Base-by-base conservation (phyloP, 2,329 filamentous ascomycete genomes). In the Alternaria arbusti region DNA sequence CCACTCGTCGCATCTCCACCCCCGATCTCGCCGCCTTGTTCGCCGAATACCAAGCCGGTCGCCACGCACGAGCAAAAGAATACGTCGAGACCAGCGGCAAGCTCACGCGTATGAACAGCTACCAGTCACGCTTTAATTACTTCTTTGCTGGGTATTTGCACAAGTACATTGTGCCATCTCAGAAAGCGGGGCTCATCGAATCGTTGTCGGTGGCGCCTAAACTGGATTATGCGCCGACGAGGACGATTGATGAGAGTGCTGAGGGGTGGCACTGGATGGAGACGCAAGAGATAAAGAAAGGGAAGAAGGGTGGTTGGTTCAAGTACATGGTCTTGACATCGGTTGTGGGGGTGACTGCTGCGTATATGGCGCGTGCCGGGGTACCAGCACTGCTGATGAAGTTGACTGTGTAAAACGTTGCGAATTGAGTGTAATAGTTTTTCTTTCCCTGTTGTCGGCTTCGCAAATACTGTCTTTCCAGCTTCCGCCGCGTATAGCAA, bases 201-300 rank as follows among this genome's bases (percentile, higher is more conserved):
- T 54, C 44, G 4, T 50, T 65, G n/a, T 56, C 54, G 5, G 50
- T 54, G 32, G 57, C 57, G 4, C 64, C 69, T 1, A 69, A 71
- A 54, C 20, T 71, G 51, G 57, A 62, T 5, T 69, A 70, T 51
- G 66, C 45, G 40, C 57, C 62, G 15, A 61, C 64, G 10, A 54
- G 54, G 20, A 67, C 61, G 8, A 70, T 71, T 47, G 63, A 70
- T 22, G 66, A 69, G 45, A 49, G 59, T 32, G 54, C 58, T 1
- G 58, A 61, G 20, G 64, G 66, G 0, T 69, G 65, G 61, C 49
- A 63, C 36, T 25, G 61, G 46, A 26, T 46, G 11, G 20, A 61
- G 17, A 45, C 57, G 23, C 22, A 49, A 10, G 20, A 59, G 17
- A 36, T n/a, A 15, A 22, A 57, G 6, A 32, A 56, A 1, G 46